phyloP scores from a whole-genome alignment of 805 yeast species.

The Zygosaccharomyces rouxii region DNA sequence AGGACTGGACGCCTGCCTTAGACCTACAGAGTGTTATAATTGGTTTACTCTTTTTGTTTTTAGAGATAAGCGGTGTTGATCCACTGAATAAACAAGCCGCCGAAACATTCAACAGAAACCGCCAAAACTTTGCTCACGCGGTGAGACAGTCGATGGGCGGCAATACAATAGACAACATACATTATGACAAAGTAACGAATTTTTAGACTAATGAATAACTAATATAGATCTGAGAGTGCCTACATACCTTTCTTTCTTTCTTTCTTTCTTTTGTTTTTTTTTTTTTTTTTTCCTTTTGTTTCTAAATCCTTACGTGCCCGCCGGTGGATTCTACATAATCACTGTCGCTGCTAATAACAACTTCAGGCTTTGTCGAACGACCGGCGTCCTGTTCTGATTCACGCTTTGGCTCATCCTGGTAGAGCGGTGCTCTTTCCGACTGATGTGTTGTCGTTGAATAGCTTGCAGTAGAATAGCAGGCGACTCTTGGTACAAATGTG shows the following conservation, averaged over 20 bases:
- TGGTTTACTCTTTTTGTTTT: conserved; percentile 78
- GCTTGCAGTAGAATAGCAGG: neutral
- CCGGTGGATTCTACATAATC: conserved; percentile 28
- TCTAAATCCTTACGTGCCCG: conserved; percentile 27
- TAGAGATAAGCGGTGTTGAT: conserved; percentile 89
- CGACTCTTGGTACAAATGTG: conserved; percentile 2
- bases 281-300: no score
- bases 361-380: conserved; percentile 14
- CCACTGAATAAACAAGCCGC: conserved; percentile 94
- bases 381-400: neutral
- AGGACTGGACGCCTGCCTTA: conserved; percentile 95
- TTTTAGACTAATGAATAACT: neutral
- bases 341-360: conserved; percentile 24
- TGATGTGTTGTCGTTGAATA: neutral
- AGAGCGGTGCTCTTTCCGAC: neutral
- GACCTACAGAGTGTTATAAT: conserved; percentile 75
- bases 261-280: no score
- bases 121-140: conserved; percentile 47
- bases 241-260: no score
- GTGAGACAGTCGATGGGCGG: conserved; percentile 72
- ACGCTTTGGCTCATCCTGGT: neutral
- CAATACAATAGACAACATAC: conserved; percentile 50
- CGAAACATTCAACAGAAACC: conserved; percentile 44
- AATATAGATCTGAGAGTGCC: neutral
- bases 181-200: conserved; percentile 55